Evolutionary conservation across 1,284 basidiomycete genomes (phyloP), one percentile per base, ranked within the genome.

Genomic region (Malassezia equina): DNA sequence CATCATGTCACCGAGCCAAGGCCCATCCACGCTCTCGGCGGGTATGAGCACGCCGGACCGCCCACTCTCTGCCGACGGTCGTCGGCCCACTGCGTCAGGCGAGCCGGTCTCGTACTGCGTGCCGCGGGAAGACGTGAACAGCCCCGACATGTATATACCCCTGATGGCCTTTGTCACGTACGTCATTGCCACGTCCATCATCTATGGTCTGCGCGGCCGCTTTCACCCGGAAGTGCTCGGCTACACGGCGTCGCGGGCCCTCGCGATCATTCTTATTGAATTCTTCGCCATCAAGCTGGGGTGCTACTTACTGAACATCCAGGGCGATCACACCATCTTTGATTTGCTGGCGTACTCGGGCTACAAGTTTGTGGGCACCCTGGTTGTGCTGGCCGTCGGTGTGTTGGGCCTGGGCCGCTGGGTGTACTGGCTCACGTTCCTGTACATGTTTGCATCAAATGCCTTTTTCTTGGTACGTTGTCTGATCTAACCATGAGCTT

Each of bases 91-190:
- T 7, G 25, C n/a, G 25, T 19, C 31, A 15, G 33, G 21, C 19
- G 55, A 57, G 32, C 49, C 49, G 25, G 55, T 57, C 17, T 47
- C 49, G 21, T 96, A 84, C 81, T 82, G 86, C 52, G 79, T 88
- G 3, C 94, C 93, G 0, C 78, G 93, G 51, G 90, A 96, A 44
- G 93, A 98, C 73, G 82, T 96, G 63, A 98, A 98, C 73, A 86
- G 84, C 51, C 93, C 94, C 0, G 93, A 98, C 76, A 78, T 96
- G 23, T 98, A 98, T 76, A 96, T 98, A 60, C 93, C 94, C 4
- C 88, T 84, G 17, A 98, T 98, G 93, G 87, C 90, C 0, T 80
- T 98, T 25, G 88, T 94, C 19, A 96, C 94, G 0, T 98, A 96
- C 74, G 86, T 95, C 62, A 84, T 98, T 23, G 79, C 94, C 4